Evolutionary conservation across 345 rosid species (phyloP), one percentile per base, ranked within the genome.

Genomic region (Camelina laxa): DNA sequence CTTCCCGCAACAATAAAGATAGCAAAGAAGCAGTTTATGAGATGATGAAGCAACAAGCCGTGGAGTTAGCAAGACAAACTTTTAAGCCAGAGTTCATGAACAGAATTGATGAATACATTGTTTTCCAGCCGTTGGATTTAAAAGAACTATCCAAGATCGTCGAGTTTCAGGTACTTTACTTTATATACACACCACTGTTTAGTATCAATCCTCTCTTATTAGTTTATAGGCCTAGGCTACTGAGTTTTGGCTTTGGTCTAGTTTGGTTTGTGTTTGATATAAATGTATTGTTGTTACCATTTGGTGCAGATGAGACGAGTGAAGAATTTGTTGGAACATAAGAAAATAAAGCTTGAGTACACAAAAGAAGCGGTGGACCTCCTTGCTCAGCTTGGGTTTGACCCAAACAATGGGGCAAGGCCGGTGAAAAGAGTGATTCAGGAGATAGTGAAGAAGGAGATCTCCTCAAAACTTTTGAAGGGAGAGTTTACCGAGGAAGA

Each of bases 1-100:
- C 97, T 24, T 91, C 88, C 14, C 81, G 87, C 41, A 89, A 75
- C 61, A 83, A 83, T 30, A 78, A 75, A 22, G 92, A 88, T 42
- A 84, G 80, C 72, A 93, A 86, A 87, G 96, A 93, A 33, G 88
- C 69, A 17, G 82, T 88, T 21, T 93, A 93, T 65, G 96, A 86
- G 42, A 65, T 84, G 75, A 93, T 91, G 91, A 87, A 89, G 75
- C 70, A 75, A 53, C 94, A 89, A 75, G 97, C 87, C 11, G 86
- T 91, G 65, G 96, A 93, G 70, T 65, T 87, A 77, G 98, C 97
- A 2, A 88, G 92, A 74, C 85, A 91, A 70, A 91, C 91, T 54
- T 93, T 93, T 75, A 87, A 90, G 17, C 94, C 96, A 1, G 94
- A 93, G 66, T 93, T 93, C 81, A 84, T 93, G 92, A 93, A 93